Conservation (phyloP, 73 alveolate species). For the Stentor roeselii region DNA sequence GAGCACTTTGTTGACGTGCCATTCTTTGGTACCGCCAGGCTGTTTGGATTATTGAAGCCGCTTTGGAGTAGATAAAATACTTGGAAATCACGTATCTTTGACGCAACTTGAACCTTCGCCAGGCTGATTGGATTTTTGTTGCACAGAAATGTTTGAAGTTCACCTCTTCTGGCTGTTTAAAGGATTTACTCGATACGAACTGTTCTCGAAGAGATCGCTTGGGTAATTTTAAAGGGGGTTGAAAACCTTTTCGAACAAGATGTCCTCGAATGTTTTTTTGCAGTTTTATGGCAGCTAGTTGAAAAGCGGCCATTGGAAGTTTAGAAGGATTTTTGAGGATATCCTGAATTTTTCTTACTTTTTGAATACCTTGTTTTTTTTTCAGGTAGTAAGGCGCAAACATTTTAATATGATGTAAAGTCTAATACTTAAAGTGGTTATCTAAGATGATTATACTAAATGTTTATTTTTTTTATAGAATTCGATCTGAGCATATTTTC, state of each 20-base stretch:
- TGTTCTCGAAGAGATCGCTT: conserved; percentile 43
- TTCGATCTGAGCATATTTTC: conserved; percentile 65
- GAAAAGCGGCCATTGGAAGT: conserved; percentile 72
- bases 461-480: too few species aligned
- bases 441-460: too few species aligned
- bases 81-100: conserved; percentile 47
- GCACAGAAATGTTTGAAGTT: conserved; percentile 68
- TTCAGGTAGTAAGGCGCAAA: background rate
- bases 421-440: too few species aligned
- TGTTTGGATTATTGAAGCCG: conserved; percentile 70
- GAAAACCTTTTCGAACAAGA: conserved; percentile 6
- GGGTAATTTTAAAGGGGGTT: conserved; percentile 32
- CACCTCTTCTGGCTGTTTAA: conserved; percentile 50
- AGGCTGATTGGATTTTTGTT: conserved; percentile 55
- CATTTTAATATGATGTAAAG: too few species aligned
- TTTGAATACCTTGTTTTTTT: background rate
- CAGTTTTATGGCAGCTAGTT: conserved; percentile 61
- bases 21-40: conserved; percentile 63
- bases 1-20: conserved; percentile 28
- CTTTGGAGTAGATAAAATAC: conserved; percentile 62
- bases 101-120: conserved; percentile 49
- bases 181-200: conserved; percentile 38
- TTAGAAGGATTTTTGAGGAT: conserved; percentile 41
- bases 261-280: conserved; percentile 11
- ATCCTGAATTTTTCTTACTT: conserved; percentile 30